Conservation (phyloP, 805 yeast species). For the Yamadazyma nakazawae region DNA sequence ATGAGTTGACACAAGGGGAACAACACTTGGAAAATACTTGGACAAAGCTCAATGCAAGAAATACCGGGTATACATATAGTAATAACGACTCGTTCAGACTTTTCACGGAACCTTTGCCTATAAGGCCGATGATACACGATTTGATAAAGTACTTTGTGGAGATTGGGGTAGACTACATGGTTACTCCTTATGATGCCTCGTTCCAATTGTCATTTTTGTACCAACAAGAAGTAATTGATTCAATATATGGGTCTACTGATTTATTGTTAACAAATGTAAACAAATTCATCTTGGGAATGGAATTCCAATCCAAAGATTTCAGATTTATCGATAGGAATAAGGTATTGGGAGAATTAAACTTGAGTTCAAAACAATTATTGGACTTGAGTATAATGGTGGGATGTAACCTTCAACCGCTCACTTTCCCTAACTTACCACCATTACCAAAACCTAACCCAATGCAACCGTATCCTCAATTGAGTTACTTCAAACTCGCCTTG, state of each 20-base stretch:
- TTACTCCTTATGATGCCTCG: constrained; percentile 82
- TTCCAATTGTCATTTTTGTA: constrained; percentile 74
- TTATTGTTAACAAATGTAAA: constrained; percentile 62
- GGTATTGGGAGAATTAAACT: constrained; percentile 56
- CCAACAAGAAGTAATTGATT: constrained; percentile 56
- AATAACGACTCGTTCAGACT: constrained; percentile 51
- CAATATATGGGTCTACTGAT: constrained; percentile 84
- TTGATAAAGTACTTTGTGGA: constrained; percentile 56
- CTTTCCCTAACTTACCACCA: constrained; percentile 53
- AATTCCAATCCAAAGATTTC: constrained; percentile 60
- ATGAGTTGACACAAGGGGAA: constrained; percentile 36
- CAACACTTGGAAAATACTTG: constrained; percentile 41
- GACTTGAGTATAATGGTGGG: constrained; percentile 81
- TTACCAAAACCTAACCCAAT: constrained; percentile 38
- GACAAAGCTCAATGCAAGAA: constrained; percentile 31
- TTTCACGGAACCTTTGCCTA: constrained; percentile 45
- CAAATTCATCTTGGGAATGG: constrained; percentile 70
- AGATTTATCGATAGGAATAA: constrained; percentile 58
- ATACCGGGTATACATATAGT: constrained; percentile 11
- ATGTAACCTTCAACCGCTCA: constrained; percentile 64
- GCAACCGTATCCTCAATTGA: constrained; percentile 39
- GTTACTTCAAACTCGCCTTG: constrained; percentile 38
- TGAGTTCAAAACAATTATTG: constrained; percentile 63
- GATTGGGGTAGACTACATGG: constrained; percentile 57
- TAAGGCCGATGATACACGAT: constrained; percentile 51